These are phyloP conservation scores for Bruguiera sexangula DNA, from an alignment of 345 rosid species.

Conservation along the genomic window DNA sequence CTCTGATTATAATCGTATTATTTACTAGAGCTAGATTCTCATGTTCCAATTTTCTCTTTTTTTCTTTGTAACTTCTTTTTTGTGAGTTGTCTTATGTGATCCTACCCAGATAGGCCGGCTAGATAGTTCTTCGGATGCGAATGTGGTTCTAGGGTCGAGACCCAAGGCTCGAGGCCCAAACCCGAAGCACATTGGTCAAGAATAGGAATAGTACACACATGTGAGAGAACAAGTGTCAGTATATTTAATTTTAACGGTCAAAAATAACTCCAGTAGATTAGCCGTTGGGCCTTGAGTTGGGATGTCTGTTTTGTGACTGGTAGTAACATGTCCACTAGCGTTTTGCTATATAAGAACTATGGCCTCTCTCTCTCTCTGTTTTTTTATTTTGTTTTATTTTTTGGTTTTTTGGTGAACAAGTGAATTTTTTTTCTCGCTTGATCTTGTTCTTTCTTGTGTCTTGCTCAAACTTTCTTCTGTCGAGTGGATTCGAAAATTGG, in stretches of 20 bases:
- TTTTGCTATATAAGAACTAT: not conserved
- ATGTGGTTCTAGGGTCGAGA: conserved; percentile 8
- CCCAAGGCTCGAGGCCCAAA: conserved; percentile 37
- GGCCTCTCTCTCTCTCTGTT: not conserved
- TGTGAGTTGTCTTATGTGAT: not conserved
- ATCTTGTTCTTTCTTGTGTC: no score
- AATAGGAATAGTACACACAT: conserved; percentile 4
- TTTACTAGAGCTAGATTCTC: not conserved
- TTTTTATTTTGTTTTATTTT: not conserved
- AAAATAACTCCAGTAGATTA: not conserved
- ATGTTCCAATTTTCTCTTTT: not conserved
- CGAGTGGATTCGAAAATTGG: no score
- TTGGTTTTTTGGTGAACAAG: no score
- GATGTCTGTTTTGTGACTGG: not conserved
- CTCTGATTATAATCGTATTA: conserved; percentile 26
- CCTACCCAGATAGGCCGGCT: not conserved
- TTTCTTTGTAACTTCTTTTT: not conserved
- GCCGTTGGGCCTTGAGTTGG: not conserved
- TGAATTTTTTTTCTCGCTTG: no score
- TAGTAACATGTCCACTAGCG: not conserved
- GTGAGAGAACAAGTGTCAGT: conserved; percentile 20
- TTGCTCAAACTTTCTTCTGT: no score
- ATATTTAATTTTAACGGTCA: conserved; percentile 4
- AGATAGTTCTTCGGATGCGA: conserved; percentile 10
- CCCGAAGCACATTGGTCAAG: conserved; percentile 28